phyloP scores from a whole-genome alignment of 495 filamentous ascomycete genomes.

The Aspergillus sclerotiicarbonarius region DNA sequence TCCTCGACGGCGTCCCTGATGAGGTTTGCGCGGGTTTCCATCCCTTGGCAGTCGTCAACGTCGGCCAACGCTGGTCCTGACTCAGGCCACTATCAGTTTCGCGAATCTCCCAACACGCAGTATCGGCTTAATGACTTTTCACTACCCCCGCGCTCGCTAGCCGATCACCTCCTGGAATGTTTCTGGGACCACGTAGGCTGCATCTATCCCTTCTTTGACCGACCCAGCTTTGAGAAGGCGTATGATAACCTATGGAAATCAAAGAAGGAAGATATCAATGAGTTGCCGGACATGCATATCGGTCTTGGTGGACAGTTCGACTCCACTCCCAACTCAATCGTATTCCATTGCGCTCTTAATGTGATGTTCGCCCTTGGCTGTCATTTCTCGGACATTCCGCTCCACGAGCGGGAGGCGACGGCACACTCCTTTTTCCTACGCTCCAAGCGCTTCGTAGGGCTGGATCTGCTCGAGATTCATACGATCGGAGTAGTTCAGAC shows the following conservation, averaged over 20 bases:
- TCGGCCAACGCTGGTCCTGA: neutral
- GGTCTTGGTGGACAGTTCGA: slow-evolving; percentile 42
- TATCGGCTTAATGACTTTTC: slow-evolving; percentile 31
- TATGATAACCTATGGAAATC: slow-evolving; percentile 44
- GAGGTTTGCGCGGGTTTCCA: slow-evolving; percentile 32
- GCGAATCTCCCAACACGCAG: slow-evolving; percentile 9
- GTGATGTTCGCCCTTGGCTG: slow-evolving; percentile 44
- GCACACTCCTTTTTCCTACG: slow-evolving; percentile 46
- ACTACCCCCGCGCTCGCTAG: slow-evolving; percentile 41
- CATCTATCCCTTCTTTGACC: slow-evolving; percentile 47
- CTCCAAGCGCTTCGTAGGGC: slow-evolving; percentile 40
- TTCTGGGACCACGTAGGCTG: slow-evolving; percentile 43
- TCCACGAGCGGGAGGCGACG: slow-evolving; percentile 32
- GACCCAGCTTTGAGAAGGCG: slow-evolving; percentile 39
- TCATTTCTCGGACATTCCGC: slow-evolving; percentile 42
- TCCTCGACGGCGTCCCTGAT: slow-evolving; percentile 45
- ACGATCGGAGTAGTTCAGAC: slow-evolving; percentile 47
- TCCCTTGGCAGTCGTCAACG: slow-evolving; percentile 17
- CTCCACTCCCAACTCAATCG: slow-evolving; percentile 35
- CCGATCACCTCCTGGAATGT: slow-evolving; percentile 42
- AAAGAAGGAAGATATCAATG: slow-evolving; percentile 19
- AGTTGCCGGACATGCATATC: slow-evolving; percentile 29
- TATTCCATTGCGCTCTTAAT: slow-evolving; percentile 47
- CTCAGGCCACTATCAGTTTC: neutral
- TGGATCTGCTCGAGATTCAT: slow-evolving; percentile 44